Conservation (phyloP, 2,329 filamentous ascomycete genomes). For the Pyrenophora tritici-repentis region DNA sequence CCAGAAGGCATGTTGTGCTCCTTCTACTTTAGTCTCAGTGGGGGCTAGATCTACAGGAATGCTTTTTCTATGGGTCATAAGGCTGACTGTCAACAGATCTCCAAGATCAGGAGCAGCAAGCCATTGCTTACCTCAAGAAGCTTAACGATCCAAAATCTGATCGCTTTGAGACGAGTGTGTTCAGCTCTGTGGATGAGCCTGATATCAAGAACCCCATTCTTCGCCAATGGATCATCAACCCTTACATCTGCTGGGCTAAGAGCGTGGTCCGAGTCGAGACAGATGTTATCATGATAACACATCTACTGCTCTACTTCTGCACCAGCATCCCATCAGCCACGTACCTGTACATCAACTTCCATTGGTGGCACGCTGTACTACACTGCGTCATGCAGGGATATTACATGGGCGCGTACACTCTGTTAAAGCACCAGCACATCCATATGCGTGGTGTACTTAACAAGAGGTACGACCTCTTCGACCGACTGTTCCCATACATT, state of each 20-base stretch:
- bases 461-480: slow-evolving; percentile 61
- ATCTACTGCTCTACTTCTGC: slow-evolving; percentile 72
- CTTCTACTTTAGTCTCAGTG: neutral
- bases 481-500: slow-evolving; percentile 72
- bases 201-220: slow-evolving; percentile 49
- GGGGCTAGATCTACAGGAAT: neutral
- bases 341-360: slow-evolving; percentile 68
- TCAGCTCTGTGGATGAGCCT: slow-evolving; percentile 57
- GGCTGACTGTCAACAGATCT: slow-evolving; percentile 26
- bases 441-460: slow-evolving; percentile 72
- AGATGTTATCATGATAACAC: slow-evolving; percentile 78
- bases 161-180: slow-evolving; percentile 62
- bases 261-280: slow-evolving; percentile 66
- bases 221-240: slow-evolving; percentile 57
- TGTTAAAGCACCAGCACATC: slow-evolving; percentile 86
- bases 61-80: neutral
- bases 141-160: slow-evolving; percentile 56
- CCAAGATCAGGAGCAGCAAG: slow-evolving; percentile 38
- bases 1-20: slow-evolving; percentile 31
- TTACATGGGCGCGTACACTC: slow-evolving; percentile 74
- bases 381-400: slow-evolving; percentile 70
- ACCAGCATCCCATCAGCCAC: slow-evolving; percentile 73
- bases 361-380: slow-evolving; percentile 67
- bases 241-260: slow-evolving; percentile 63
- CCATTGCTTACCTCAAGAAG: slow-evolving; percentile 53